These are phyloP conservation scores for Aureobasidium sp. DNA, from an alignment of 2,329 filamentous ascomycete genomes.

Conservation along the genomic window DNA sequence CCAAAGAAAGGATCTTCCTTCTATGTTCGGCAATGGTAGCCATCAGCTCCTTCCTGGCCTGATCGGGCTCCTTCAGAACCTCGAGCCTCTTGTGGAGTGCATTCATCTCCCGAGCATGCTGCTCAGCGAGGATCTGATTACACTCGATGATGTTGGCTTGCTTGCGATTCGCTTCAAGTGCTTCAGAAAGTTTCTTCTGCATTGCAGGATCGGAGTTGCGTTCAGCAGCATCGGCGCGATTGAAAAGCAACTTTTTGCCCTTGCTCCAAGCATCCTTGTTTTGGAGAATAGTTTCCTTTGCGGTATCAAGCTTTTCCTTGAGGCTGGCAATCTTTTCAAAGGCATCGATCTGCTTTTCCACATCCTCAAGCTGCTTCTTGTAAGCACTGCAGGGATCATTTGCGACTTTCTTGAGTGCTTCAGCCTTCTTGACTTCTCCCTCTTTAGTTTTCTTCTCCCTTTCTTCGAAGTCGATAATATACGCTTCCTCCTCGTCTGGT, in stretches of 20 bases:
- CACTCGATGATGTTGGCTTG: conserved; percentile 2
- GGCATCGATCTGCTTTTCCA: not conserved
- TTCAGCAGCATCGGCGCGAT: not conserved
- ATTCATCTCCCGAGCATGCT: not conserved
- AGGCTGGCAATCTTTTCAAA: not conserved
- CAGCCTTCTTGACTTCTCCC: not conserved
- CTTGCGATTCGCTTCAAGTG: not conserved
- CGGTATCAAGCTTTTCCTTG: not conserved
- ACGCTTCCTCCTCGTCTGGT: not conserved
- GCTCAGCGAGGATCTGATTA: not conserved
- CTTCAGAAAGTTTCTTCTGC: not conserved
- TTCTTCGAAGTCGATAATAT: no score
- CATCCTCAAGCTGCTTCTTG: conserved; percentile 4
- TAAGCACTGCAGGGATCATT: not conserved
- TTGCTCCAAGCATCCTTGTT: not conserved
- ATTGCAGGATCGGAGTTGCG: not conserved
- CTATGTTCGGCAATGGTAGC: not conserved
- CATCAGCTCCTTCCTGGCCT: not conserved
- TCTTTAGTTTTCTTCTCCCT: not conserved
- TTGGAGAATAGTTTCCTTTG: not conserved
- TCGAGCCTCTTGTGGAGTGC: not conserved
- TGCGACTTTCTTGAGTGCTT: not conserved
- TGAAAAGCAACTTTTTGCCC: not conserved
- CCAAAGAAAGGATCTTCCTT: not conserved
- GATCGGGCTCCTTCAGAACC: not conserved